phyloP scores from a whole-genome alignment of 2,329 filamentous ascomycete genomes.

The Chaetomium olivaceum region DNA sequence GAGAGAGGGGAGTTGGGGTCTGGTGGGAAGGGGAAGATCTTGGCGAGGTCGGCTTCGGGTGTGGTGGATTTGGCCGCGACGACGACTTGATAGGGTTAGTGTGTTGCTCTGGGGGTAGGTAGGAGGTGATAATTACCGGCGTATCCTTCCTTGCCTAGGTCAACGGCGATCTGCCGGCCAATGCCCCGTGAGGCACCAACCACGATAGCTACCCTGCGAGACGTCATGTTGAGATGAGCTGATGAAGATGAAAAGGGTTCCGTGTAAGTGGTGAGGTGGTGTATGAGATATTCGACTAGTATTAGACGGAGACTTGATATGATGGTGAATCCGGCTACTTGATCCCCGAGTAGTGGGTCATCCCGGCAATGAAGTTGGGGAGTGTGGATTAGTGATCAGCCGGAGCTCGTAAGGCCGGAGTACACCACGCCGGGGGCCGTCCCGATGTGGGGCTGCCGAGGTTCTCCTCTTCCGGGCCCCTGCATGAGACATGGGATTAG shows the following conservation, averaged over 20 bases:
- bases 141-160: slow-evolving; percentile 71
- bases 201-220: slow-evolving; percentile 64
- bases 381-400: slow-evolving; percentile 20
- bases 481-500: background rate
- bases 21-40: slow-evolving; percentile 64
- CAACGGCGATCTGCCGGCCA: slow-evolving; percentile 76
- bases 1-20: slow-evolving; percentile 73
- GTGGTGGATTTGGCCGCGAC: slow-evolving; percentile 76
- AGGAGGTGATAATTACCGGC: slow-evolving; percentile 52
- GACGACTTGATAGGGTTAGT: slow-evolving; percentile 55
- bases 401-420: slow-evolving; percentile 10
- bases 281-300: background rate
- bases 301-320: background rate
- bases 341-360: slow-evolving; percentile 1
- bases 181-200: slow-evolving; percentile 79
- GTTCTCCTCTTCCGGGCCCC: background rate
- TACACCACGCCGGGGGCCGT: background rate
- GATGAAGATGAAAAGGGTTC: background rate
- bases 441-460: slow-evolving; percentile 21
- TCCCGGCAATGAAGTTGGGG: background rate
- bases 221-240: slow-evolving; percentile 20
- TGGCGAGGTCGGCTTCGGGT: slow-evolving; percentile 49
- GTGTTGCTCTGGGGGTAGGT: background rate
- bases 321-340: background rate
- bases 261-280: background rate